Conservation (phyloP, 495 filamentous ascomycete species). For the Hamigera avellanea region DNA sequence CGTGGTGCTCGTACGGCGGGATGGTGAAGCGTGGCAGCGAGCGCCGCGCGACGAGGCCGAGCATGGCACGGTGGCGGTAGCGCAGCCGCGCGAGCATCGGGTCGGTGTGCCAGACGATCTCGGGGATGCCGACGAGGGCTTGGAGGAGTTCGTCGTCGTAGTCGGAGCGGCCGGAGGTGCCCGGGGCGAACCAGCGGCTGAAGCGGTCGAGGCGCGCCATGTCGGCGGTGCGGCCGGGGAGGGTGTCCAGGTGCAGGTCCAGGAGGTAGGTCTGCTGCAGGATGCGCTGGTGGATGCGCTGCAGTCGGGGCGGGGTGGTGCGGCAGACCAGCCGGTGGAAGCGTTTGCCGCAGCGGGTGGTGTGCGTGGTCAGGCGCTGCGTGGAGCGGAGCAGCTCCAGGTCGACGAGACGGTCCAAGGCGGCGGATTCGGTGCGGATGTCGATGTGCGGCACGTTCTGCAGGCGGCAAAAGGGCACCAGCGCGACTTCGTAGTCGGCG, state of each 20-base stretch:
- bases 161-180: background rate
- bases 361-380: background rate
- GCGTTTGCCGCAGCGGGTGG: background rate
- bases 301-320: background rate
- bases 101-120: background rate
- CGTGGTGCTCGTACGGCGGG: no score
- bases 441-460: background rate
- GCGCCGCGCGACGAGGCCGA: background rate
- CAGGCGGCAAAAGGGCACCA: background rate
- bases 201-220: slow-evolving; percentile 3
- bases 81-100: background rate
- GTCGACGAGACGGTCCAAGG: background rate
- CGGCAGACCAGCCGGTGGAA: background rate
- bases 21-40: no score
- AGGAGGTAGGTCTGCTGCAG: slow-evolving; percentile 2
- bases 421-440: background rate
- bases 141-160: background rate
- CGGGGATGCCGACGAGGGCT: background rate
- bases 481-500: background rate
- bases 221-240: slow-evolving; percentile 1
- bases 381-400: background rate
- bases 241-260: slow-evolving; percentile 2
- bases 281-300: slow-evolving; percentile 1
- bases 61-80: background rate
- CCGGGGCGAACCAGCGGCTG: background rate